A percentile compares a stretch with the other conserved stretches of the same genome.
Evolutionary conservation across 1,284 basidiomycete genomes (phyloP).

Genomic region (Cystobasidiaceae sp.): DNA sequence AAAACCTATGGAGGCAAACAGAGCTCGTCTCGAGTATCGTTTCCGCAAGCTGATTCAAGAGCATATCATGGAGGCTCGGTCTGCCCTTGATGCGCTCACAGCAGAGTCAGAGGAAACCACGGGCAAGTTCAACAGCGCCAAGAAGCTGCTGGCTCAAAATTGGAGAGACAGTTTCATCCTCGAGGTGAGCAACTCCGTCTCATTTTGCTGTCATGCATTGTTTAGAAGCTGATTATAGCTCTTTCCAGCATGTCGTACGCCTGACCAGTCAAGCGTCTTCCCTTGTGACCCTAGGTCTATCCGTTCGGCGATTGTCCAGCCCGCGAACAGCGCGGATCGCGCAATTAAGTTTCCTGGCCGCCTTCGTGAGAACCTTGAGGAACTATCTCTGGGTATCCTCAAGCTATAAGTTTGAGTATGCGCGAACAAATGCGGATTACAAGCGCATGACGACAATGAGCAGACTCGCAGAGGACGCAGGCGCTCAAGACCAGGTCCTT

Average conservation of each 20-base stretch:
- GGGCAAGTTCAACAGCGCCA: background rate
- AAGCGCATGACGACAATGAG: constrained; percentile 1
- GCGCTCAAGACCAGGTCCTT: constrained; percentile 10
- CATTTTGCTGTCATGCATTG: background rate
- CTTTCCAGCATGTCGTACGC: background rate
- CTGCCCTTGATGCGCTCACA: background rate
- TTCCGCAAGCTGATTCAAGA: background rate
- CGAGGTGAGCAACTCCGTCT: background rate
- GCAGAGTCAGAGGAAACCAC: background rate
- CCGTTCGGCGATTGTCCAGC: background rate
- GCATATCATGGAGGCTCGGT: background rate
- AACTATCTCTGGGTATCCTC: background rate
- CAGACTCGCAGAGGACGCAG: background rate
- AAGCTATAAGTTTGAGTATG: background rate
- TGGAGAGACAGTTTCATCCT: background rate
- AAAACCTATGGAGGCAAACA: background rate
- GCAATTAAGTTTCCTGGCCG: background rate
- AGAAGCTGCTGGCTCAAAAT: background rate
- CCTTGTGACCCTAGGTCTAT: background rate
- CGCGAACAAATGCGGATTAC: background rate
- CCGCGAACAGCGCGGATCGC: background rate
- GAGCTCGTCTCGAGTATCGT: background rate
- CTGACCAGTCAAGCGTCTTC: background rate
- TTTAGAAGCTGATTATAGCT: background rate
- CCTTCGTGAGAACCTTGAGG: background rate